These are phyloP conservation scores for Aspergillus nanangensis DNA, from an alignment of 495 filamentous ascomycete genomes.

Conservation along the genomic window DNA sequence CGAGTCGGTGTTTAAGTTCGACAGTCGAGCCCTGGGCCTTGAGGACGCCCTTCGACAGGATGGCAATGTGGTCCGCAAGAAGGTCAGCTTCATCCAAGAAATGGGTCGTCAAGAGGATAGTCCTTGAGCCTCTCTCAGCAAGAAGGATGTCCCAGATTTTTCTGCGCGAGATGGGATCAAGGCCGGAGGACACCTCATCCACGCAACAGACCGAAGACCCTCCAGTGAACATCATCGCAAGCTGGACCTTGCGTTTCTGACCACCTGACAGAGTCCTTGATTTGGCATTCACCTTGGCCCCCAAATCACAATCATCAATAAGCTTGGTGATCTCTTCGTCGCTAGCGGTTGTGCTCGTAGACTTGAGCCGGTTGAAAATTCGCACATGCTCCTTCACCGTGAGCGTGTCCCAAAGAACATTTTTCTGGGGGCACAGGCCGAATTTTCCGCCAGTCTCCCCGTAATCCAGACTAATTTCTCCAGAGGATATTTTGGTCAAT, in stretches of 20 bases:
- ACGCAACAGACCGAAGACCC: slow-evolving; percentile 81
- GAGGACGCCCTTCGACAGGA: slow-evolving; percentile 67
- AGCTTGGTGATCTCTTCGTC: slow-evolving; percentile 54
- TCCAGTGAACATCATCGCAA: slow-evolving; percentile 90
- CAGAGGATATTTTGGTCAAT: slow-evolving; percentile 63
- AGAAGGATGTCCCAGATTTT: slow-evolving; percentile 91
- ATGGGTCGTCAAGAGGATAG: slow-evolving; percentile 81
- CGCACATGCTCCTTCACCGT: slow-evolving; percentile 76
- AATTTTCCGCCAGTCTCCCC: slow-evolving; percentile 63
- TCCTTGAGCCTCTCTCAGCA: slow-evolving; percentile 69
- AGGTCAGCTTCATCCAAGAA: slow-evolving; percentile 78
- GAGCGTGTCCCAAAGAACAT: slow-evolving; percentile 81
- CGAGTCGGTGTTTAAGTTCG: slow-evolving; percentile 65
- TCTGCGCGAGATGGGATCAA: slow-evolving; percentile 74
- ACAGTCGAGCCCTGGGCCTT: slow-evolving; percentile 71
- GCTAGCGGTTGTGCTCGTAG: slow-evolving; percentile 44
- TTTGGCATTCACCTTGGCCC: slow-evolving; percentile 59
- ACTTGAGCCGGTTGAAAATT: slow-evolving; percentile 77
- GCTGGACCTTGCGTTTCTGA: slow-evolving; percentile 85
- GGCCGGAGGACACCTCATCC: slow-evolving; percentile 78
- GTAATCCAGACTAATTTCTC: slow-evolving; percentile 57
- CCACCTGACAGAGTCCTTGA: slow-evolving; percentile 75
- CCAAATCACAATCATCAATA: slow-evolving; percentile 64
- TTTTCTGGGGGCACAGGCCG: slow-evolving; percentile 86
- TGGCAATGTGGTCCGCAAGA: slow-evolving; percentile 71